phyloP scores from a whole-genome alignment of 441 rosid genomes.

The Adansonia gregorii region DNA sequence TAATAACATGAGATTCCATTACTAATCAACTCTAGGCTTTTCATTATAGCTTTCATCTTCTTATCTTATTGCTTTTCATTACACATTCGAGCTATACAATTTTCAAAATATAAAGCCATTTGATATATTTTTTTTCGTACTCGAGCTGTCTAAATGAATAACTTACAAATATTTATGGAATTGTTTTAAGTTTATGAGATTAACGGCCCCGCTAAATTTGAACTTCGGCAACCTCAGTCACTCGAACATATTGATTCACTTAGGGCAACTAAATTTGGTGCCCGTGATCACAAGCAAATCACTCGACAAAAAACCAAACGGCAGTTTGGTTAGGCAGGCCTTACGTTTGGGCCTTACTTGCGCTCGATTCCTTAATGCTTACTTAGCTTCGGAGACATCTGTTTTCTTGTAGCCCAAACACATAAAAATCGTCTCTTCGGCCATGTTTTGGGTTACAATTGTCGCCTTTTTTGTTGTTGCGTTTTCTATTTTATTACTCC shows the following conservation, averaged over 20 bases:
- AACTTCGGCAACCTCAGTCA: too few species aligned
- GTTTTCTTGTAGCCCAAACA: background rate
- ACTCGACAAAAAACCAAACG: too few species aligned
- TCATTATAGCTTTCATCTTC: conserved; percentile 31
- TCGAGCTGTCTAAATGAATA: too few species aligned
- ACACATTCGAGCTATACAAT: too few species aligned
- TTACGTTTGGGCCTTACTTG: background rate
- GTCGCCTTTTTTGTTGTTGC: background rate
- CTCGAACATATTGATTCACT: too few species aligned
- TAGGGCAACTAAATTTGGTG: too few species aligned
- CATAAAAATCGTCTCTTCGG: background rate
- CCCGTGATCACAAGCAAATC: background rate
- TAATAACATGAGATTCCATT: background rate
- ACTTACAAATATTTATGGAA: too few species aligned
- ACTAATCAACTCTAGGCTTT: conserved; percentile 31
- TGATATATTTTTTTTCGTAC: too few species aligned
- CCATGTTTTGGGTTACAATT: background rate
- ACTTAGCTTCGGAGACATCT: background rate
- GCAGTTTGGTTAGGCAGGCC: too few species aligned
- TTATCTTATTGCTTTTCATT: background rate
- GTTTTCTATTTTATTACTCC: background rate
- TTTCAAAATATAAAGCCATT: too few species aligned
- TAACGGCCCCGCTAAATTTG: too few species aligned
- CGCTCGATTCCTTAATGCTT: background rate
- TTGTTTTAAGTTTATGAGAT: too few species aligned